Base-by-base conservation (phyloP, 2,329 filamentous ascomycete species). In the Aspergillus novofumigatus region DNA sequence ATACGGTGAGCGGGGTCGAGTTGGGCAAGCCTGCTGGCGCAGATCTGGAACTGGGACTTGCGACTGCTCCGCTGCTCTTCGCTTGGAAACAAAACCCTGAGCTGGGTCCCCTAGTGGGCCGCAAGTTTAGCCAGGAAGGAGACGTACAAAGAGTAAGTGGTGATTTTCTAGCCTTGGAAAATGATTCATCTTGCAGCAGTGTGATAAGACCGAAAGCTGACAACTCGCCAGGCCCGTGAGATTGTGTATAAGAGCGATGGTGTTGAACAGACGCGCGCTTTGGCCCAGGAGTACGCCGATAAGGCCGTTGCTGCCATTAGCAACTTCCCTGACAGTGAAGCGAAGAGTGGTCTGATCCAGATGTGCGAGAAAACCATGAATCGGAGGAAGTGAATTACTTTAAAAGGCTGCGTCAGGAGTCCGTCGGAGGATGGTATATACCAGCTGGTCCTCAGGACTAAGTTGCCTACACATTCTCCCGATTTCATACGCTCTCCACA, bases 21-120 rank as follows among this genome's bases (percentile, higher is more conserved):
- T 79, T 99, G 45, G 94, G 94, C 25, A 99, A 99, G 77, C 94
- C 94, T 2, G 91, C 93, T 4, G 94, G 93, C 44, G 94, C 94
- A 29, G 94, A 99, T 75, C 76, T 99, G 60, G 91, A 97, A 76
- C 80, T 99, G 29, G 94, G 94, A 4, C 82, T 99, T 56, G 94
- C 94, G 47, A 99, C 94, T 11, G 94, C 94, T 11, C 94, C 94
- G 17, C 78, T 99, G 62, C 78, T 99, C 45, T 99, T 97, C 78
- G 94, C 94, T 0, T 99, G 94, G 94, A 92, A 92, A 78, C 84
- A 89, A 63, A 90, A 90, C 67, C 85, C 87, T 25, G 91, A 94
- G 75, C 78, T 99, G 28, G 94, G 94, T 4, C 85, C 85, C 53
- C 79, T 99, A 63, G 94, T 99, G 17, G 94, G 94, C 49, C 86